A percentile compares a stretch with the other conserved stretches of the same genome.
These are phyloP conservation scores for Serendipita sp. DNA, from an alignment of 768 basidiomycete genomes.

Conservation along the genomic window DNA sequence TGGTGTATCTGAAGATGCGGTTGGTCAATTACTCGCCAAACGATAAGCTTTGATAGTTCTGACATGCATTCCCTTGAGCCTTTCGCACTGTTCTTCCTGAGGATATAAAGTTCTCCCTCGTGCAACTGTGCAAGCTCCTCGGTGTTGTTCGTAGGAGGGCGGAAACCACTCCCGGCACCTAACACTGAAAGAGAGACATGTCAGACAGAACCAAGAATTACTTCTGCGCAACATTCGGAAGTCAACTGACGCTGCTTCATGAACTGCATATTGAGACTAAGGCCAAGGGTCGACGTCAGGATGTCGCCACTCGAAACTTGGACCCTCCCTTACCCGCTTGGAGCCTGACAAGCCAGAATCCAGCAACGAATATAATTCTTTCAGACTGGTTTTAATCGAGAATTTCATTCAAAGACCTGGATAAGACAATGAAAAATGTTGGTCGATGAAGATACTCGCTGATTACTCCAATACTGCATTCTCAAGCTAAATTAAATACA, in stretches of 20 bases:
- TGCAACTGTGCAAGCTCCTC: constrained; percentile 83
- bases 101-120: constrained; percentile 77
- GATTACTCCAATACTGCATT: too few relatives aligned
- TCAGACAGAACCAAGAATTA: neutral
- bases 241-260: neutral
- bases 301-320: neutral
- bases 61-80: constrained; percentile 96
- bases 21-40: neutral
- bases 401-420: too few relatives aligned
- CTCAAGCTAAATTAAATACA: too few relatives aligned
- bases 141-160: neutral
- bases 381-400: too few relatives aligned
- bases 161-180: neutral
- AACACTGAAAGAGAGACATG: neutral
- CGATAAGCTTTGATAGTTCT: constrained; percentile 18
- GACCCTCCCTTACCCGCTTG: neutral
- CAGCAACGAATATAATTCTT: too few relatives aligned
- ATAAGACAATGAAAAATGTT: too few relatives aligned
- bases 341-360: too few relatives aligned
- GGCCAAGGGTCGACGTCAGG: neutral
- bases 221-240: neutral
- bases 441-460: too few relatives aligned
- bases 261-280: neutral
- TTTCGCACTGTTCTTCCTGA: constrained; percentile 79
- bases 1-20: constrained; percentile 53